phyloP scores from a whole-genome alignment of 768 basidiomycete species.

The Tricholoma saponaceum region DNA sequence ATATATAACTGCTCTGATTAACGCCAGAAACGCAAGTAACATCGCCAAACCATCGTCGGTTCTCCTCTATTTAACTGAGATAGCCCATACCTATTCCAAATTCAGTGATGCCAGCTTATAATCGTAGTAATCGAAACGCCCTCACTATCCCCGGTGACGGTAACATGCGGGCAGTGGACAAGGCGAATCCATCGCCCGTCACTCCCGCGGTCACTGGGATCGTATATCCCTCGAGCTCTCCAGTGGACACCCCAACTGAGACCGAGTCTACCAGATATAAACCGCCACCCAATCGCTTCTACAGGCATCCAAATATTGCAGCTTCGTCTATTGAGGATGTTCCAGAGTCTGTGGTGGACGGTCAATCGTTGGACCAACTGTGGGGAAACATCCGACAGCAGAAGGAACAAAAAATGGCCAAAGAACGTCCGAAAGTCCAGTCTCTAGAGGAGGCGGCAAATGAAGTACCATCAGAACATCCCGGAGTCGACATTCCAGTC shows the following conservation, averaged over 20 bases:
- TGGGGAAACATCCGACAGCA: slow-evolving; percentile 63
- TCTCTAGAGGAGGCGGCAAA: slow-evolving; percentile 51
- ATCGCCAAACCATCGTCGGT: slow-evolving; percentile 11
- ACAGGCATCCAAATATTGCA: slow-evolving; percentile 35
- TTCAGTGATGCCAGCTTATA: slow-evolving; percentile 19
- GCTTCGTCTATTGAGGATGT: slow-evolving; percentile 41
- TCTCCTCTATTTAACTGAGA: slow-evolving; percentile 1
- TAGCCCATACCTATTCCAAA: slow-evolving; percentile 8
- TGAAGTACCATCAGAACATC: slow-evolving; percentile 31
- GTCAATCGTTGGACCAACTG: slow-evolving; percentile 49
- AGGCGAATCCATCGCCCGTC: slow-evolving; percentile 30
- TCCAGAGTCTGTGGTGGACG: slow-evolving; percentile 35
- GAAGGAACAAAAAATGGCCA: slow-evolving; percentile 65
- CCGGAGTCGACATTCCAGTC: slow-evolving; percentile 33
- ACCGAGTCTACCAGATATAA: slow-evolving; percentile 26
- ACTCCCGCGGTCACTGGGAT: slow-evolving; percentile 48
- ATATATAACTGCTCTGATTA: slow-evolving; percentile 13
- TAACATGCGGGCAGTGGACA: slow-evolving; percentile 15
- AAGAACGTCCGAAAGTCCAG: slow-evolving; percentile 65
- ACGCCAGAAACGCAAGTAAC: neutral
- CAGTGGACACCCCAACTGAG: slow-evolving; percentile 34
- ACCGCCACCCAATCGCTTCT: slow-evolving; percentile 20
- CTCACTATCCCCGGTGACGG: slow-evolving; percentile 12
- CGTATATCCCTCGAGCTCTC: slow-evolving; percentile 34
- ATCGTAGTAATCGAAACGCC: slow-evolving; percentile 19